Conservation (phyloP, 2,329 filamentous ascomycete species). For the Pseudogymnoascus sp. region DNA sequence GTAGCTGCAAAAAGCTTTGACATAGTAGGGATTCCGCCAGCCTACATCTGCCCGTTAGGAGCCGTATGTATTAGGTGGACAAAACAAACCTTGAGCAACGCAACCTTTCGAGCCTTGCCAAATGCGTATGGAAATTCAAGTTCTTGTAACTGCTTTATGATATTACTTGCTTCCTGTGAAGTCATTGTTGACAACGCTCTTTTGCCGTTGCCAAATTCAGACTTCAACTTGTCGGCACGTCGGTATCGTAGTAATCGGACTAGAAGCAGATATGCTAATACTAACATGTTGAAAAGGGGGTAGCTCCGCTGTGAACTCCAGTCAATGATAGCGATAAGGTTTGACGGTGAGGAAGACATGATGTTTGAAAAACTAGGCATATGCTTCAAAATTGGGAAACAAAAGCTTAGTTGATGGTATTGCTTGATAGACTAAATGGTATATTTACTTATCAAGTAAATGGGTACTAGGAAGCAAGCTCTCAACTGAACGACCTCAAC, state of each 20-base stretch:
- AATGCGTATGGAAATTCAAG: slow-evolving; percentile 28
- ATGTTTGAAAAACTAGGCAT: background rate
- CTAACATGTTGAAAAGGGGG: background rate
- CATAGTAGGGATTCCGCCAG: slow-evolving; percentile 20
- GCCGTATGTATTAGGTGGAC: background rate
- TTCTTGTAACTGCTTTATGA: slow-evolving; percentile 24
- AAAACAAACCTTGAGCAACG: slow-evolving; percentile 23
- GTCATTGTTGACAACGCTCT: slow-evolving; percentile 26
- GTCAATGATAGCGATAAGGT: background rate
- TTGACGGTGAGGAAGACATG: background rate
- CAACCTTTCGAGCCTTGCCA: slow-evolving; percentile 20
- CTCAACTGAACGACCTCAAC: background rate
- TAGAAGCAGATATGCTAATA: slow-evolving; percentile 14
- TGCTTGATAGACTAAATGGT: background rate
- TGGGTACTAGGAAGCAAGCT: background rate
- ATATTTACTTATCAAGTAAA: background rate
- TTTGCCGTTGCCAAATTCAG: slow-evolving; percentile 12
- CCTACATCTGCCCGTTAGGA: slow-evolving; percentile 8
- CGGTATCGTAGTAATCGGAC: slow-evolving; percentile 16
- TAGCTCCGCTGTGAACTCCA: background rate
- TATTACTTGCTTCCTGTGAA: slow-evolving; percentile 23
- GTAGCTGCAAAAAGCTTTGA: slow-evolving; percentile 20
- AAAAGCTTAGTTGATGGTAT: background rate
- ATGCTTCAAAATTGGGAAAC: background rate
- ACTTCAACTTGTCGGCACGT: slow-evolving; percentile 14